These are phyloP conservation scores for Puccinia horiana DNA, from an alignment of 1,284 basidiomycete species.

Conservation along the genomic window DNA sequence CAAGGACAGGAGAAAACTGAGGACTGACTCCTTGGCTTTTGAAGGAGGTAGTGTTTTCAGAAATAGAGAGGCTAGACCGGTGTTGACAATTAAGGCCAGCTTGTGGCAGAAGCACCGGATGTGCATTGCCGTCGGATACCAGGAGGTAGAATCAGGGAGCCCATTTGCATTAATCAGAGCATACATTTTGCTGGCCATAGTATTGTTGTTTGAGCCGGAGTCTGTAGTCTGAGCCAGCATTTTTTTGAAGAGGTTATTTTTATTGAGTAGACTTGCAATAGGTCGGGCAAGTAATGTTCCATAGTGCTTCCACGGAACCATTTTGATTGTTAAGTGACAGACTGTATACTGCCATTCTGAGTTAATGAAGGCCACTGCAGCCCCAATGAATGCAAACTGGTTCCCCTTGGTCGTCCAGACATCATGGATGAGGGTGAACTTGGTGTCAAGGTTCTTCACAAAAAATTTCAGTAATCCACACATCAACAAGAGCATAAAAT, in stretches of 20 bases:
- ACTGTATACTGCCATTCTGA: not conserved
- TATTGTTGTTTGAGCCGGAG: not conserved
- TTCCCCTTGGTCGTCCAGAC: no score
- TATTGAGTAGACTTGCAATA: not conserved
- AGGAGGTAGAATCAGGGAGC: not conserved
- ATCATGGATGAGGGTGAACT: no score
- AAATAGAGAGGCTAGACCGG: not conserved
- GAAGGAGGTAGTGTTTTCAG: not conserved
- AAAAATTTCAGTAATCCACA: no score
- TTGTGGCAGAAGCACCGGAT: conserved; percentile 16
- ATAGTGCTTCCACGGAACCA: not conserved
- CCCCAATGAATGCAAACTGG: not conserved
- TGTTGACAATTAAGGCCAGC: not conserved
- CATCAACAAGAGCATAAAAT: no score
- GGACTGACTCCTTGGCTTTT: not conserved
- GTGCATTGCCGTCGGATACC: conserved; percentile 7
- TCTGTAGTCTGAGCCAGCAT: not conserved
- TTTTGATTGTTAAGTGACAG: not conserved
- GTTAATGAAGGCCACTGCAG: not conserved
- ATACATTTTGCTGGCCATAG: not conserved
- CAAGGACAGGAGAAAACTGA: not conserved
- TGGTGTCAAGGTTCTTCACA: not conserved
- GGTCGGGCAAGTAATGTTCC: not conserved
- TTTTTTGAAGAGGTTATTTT: not conserved
- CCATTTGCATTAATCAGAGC: not conserved